Percentiles rank a stretch among this genome's conserved stretches.
These are phyloP conservation scores for Chlorella sp. DNA, from an alignment of 139 green algal species.

Conservation along the genomic window DNA sequence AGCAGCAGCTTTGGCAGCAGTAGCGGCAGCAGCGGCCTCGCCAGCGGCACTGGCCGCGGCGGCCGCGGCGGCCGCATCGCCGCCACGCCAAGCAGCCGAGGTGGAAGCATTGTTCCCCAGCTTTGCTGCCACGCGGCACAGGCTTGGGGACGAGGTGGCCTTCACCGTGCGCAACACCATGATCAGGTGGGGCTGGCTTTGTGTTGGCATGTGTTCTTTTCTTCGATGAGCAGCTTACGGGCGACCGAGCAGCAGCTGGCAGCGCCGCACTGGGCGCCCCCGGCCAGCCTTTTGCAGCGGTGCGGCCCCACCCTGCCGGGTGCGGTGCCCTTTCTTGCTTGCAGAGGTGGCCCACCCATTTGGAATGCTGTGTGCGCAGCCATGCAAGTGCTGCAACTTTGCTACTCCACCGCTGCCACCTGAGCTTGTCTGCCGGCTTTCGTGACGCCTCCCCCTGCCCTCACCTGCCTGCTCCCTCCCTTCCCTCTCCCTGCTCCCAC, in stretches of 20 bases:
- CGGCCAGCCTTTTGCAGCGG: not conserved
- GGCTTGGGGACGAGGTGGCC: constrained; percentile 28
- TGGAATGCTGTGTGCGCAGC: not conserved
- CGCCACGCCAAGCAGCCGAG: not conserved
- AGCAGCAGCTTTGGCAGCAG: not conserved
- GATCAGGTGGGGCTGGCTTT: constrained; percentile 1
- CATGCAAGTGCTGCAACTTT: not conserved
- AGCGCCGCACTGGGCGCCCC: too few relatives aligned
- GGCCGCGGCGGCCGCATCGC: not conserved
- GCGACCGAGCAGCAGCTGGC: not conserved
- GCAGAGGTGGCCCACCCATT: not conserved
- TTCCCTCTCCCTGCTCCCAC: not conserved
- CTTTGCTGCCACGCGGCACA: constrained; percentile 24
- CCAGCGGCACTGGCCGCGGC: not conserved
- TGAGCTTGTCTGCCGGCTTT: too few relatives aligned
- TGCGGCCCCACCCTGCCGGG: not conserved
- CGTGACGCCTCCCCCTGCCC: not conserved
- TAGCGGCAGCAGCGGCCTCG: not conserved
- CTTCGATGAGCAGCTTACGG: not conserved
- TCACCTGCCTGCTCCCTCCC: not conserved
- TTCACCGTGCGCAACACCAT: constrained; percentile 30
- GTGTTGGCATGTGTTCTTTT: too few relatives aligned
- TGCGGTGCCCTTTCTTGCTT: not conserved
- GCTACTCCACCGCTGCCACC: too few relatives aligned
- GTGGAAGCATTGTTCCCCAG: not conserved